Evolutionary conservation across 305 asterid genomes (phyloP).

Genomic region (Fraxinus baroniana): DNA sequence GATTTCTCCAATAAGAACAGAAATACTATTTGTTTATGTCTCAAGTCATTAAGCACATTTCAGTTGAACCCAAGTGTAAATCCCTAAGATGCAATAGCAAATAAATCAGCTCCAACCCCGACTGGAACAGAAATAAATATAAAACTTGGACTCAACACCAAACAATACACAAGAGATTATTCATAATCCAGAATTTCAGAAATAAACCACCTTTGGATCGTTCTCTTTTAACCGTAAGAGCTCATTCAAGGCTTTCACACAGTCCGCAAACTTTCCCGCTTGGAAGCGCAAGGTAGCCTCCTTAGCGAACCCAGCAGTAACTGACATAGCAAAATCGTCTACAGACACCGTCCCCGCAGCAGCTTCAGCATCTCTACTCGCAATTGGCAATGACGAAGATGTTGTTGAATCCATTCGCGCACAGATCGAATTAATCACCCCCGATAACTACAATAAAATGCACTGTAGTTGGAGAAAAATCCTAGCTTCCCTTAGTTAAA

Average conservation of each 20-base stretch:
- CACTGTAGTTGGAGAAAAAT: constrained; percentile 22
- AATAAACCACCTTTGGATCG: constrained; percentile 71
- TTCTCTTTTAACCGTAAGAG: constrained; percentile 56
- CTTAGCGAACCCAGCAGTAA: constrained; percentile 70
- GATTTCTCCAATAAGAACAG: background rate
- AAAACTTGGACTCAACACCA: background rate
- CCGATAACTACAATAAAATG: background rate
- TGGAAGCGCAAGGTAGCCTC: constrained; percentile 81
- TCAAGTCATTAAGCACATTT: background rate
- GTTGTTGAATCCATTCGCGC: constrained; percentile 42
- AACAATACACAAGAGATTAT: background rate
- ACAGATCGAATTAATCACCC: constrained; percentile 29
- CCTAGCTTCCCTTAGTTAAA: constrained; percentile 10
- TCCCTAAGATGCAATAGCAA: background rate
- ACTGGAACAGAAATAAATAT: background rate
- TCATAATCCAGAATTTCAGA: background rate
- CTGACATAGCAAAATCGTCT: constrained; percentile 51
- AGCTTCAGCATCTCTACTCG: constrained; percentile 36
- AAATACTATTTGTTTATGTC: background rate
- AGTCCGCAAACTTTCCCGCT: constrained; percentile 66
- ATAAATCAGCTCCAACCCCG: background rate
- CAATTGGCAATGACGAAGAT: constrained; percentile 47
- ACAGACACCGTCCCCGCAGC: constrained; percentile 25
- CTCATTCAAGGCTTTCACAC: constrained; percentile 62
- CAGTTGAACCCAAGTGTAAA: background rate